Percentiles rank a stretch among this genome's conserved stretches.
Evolutionary conservation across 768 basidiomycete species (phyloP).

Genomic region (Mycena amicta): DNA sequence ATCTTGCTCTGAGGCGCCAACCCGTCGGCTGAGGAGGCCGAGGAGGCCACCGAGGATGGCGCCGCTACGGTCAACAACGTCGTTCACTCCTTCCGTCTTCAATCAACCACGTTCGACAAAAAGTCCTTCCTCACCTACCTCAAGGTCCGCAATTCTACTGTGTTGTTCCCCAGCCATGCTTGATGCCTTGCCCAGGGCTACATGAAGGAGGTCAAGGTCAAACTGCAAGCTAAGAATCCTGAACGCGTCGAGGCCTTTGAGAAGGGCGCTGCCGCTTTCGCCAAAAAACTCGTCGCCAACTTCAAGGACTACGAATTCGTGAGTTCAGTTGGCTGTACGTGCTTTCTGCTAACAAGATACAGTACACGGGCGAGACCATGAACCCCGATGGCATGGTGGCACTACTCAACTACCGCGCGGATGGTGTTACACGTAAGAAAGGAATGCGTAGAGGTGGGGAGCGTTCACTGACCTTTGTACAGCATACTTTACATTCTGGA

Average conservation of each 20-base stretch:
- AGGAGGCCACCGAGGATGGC: conserved; percentile 82
- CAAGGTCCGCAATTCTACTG: conserved; percentile 53
- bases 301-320: conserved; percentile 97
- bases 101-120: conserved; percentile 83
- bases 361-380: conserved; percentile 78
- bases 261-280: conserved; percentile 72
- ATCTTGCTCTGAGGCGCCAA: conserved; percentile 83
- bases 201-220: conserved; percentile 87
- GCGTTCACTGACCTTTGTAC: conserved; percentile 9
- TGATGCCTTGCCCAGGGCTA: conserved; percentile 58
- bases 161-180: background rate
- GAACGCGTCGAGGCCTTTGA: conserved; percentile 78
- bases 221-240: conserved; percentile 56
- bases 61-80: conserved; percentile 84
- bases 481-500: conserved; percentile 97
- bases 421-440: conserved; percentile 83
- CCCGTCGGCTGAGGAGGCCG: conserved; percentile 86
- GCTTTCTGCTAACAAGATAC: background rate
- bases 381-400: conserved; percentile 93
- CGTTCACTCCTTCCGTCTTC: conserved; percentile 88
- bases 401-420: conserved; percentile 91
- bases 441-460: no score
- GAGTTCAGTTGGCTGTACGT: conserved; percentile 27
- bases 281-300: conserved; percentile 86
- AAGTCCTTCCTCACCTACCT: conserved; percentile 81